Conservation (phyloP, 1,284 basidiomycete species). For the Albatrellus sp. region DNA sequence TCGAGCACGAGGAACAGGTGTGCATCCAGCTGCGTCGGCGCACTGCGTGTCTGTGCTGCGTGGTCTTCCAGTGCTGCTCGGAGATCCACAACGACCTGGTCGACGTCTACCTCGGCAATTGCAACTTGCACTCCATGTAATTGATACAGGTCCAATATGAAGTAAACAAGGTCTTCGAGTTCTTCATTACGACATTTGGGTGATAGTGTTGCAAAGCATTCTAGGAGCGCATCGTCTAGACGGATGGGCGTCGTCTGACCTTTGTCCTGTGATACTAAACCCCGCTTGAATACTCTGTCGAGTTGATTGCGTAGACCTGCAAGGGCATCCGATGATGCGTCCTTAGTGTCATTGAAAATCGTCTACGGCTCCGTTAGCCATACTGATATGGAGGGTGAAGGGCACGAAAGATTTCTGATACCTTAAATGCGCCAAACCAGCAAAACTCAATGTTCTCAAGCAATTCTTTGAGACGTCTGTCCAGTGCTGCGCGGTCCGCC, state of each 20-base stretch:
- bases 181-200: slow-evolving; percentile 85
- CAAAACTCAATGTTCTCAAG: slow-evolving; percentile 85
- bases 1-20: slow-evolving; percentile 89
- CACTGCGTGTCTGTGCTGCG: slow-evolving; percentile 24
- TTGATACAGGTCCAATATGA: slow-evolving; percentile 88
- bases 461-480: slow-evolving; percentile 65
- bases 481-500: slow-evolving; percentile 66
- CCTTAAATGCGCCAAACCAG: slow-evolving; percentile 98
- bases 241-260: slow-evolving; percentile 40
- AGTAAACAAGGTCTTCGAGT: slow-evolving; percentile 90
- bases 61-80: slow-evolving; percentile 63
- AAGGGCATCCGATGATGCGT: slow-evolving; percentile 32
- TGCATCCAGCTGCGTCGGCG: slow-evolving; percentile 27
- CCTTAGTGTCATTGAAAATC: slow-evolving; percentile 32
- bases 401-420: slow-evolving; percentile 17
- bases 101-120: slow-evolving; percentile 86
- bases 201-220: slow-evolving; percentile 77
- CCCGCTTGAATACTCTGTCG: slow-evolving; percentile 64
- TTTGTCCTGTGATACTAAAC: slow-evolving; percentile 47
- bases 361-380: slow-evolving; percentile 33
- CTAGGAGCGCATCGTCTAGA: slow-evolving; percentile 65
- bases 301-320: slow-evolving; percentile 49
- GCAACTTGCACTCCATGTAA: slow-evolving; percentile 85
- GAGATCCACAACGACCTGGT: slow-evolving; percentile 72
- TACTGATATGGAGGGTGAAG: not conserved